Base-by-base conservation (phyloP, 2,329 filamentous ascomycete species). In the Paradendryphiella salina region DNA sequence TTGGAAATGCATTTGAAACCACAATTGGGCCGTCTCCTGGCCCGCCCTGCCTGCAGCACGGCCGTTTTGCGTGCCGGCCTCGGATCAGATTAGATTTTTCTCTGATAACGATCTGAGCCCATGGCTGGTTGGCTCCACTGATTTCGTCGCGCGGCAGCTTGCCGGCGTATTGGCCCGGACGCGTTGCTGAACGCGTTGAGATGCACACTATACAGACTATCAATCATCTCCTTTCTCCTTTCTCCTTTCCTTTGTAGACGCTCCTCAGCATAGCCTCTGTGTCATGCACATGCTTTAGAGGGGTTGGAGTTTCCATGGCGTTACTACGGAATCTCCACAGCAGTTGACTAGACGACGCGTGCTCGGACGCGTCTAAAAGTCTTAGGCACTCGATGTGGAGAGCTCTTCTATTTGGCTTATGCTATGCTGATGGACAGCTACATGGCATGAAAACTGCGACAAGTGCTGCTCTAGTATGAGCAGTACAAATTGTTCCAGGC, bases 21-120 rank as follows among this genome's bases (percentile, higher is more conserved):
- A 29, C 40, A 28, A 42, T 33, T 51, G 42, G 46, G 47, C 58
- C 46, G 51, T 43, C 42, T 46, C 29, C n/a, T 38, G 43, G 49
- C 46, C 49, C 44, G 43, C 57, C 57, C 51, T 54, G 56, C 44
- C 57, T 59, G 43, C 56, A 46, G 26, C 13, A 48, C 54, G 61
- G 28, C 54, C 46, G 51, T 52, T 50, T 40, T 46, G 13, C 38
- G 32, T 46, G 44, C 52, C 46, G 56, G 53, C 51, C 44, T 55
- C 49, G 53, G 62, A 66, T 66, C 64, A 48, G 64, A 66, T 64
- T 48, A 66, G 62, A 65, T 65, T 58, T 50, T 54, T 50, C 20
- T 52, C 50, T 54, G 52, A 48, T 49, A 49, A 52, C 50, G 32
- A 48, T 40, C 50, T 48, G 40, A 42, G 21, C 39, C 42, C 40